These are phyloP conservation scores for Lenwebbia sp. DNA, from an alignment of 345 rosid genomes.

Conservation along the genomic window DNA sequence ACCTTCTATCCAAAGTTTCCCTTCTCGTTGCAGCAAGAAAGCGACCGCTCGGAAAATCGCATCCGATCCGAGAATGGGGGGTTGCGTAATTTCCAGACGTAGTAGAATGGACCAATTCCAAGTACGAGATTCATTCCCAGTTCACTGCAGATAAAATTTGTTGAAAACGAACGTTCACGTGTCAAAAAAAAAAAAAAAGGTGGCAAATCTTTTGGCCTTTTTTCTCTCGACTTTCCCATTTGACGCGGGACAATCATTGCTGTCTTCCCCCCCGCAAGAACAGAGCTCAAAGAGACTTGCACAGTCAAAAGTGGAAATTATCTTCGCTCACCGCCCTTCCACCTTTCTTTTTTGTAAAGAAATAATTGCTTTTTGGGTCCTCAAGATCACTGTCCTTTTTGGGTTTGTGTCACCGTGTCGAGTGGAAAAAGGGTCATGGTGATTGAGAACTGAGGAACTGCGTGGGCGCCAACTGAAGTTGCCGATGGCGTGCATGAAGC, in stretches of 20 bases:
- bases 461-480: neutral
- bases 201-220: neutral
- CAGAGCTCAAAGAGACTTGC: neutral
- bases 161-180: neutral
- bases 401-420: neutral
- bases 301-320: neutral
- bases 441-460: neutral
- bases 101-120: neutral
- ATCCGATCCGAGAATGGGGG: neutral
- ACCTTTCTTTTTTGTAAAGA: neutral
- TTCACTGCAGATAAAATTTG: neutral
- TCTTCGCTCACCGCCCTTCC: neutral
- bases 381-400: neutral
- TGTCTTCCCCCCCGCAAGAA: neutral
- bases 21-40: neutral
- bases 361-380: neutral
- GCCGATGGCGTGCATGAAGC: constrained; percentile 70
- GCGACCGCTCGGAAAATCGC: neutral
- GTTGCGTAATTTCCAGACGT: neutral
- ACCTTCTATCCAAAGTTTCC: neutral
- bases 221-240: neutral
- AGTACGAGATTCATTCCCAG: neutral
- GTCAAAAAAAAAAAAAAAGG: neutral
- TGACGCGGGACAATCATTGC: neutral
- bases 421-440: constrained; percentile 1